Percentiles rank a stretch among this genome's conserved stretches.
phyloP scores from a whole-genome alignment of 768 basidiomycete genomes.

The Pluteus cervinus region DNA sequence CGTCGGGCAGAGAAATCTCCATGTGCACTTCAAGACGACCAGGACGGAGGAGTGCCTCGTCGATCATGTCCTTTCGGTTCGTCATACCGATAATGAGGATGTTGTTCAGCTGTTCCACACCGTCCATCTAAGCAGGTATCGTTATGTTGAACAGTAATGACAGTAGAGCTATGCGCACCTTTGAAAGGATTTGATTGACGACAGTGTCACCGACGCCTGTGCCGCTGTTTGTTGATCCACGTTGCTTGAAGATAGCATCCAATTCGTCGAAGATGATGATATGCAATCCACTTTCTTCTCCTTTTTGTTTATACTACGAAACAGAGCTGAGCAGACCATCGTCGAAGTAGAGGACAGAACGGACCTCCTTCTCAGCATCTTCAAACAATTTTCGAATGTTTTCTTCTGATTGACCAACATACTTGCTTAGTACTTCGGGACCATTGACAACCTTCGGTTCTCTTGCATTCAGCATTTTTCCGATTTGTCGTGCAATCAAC shows the following conservation, averaged over 20 bases:
- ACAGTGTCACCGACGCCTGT: conserved; percentile 99
- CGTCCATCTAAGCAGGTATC: conserved; percentile 76
- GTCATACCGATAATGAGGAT: conserved; percentile 99
- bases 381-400: conserved; percentile 95
- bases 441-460: conserved; percentile 99
- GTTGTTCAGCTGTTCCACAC: conserved; percentile 98
- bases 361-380: conserved; percentile 96
- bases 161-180: conserved; percentile 42
- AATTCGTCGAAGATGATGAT: conserved; percentile 99
- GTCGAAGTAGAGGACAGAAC: conserved; percentile 1
- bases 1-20: conserved; percentile 98
- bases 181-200: conserved; percentile 96
- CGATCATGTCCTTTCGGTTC: conserved; percentile 97
- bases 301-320: conserved; percentile 88
- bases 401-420: conserved; percentile 95
- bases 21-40: conserved; percentile 99
- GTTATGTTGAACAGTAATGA: neutral
- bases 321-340: neutral
- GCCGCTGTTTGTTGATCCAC: conserved; percentile 85
- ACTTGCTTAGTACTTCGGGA: conserved; percentile 96
- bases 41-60: conserved; percentile 94
- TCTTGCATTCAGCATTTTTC: conserved; percentile 96
- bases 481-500: conserved; percentile 95
- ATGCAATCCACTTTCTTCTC: conserved; percentile 93
- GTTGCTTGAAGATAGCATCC: conserved; percentile 98